These are phyloP conservation scores for Mucor saturninus DNA, from an alignment of 371 early-diverging fungal species.

Conservation along the genomic window DNA sequence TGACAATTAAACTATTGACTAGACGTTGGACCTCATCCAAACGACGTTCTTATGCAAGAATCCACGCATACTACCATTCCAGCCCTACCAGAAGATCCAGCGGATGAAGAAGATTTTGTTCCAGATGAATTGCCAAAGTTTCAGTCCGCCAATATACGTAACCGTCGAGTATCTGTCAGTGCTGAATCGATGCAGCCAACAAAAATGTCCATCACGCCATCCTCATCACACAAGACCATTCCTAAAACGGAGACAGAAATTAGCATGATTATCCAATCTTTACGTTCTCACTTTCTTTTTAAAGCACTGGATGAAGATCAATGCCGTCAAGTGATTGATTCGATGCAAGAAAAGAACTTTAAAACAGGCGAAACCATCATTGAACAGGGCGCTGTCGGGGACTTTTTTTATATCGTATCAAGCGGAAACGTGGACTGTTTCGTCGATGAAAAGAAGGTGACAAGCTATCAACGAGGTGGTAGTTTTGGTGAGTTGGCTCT, in stretches of 20 bases:
- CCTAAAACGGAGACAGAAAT: constrained; percentile 81
- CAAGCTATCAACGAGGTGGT: constrained; percentile 78
- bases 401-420: constrained; percentile 96
- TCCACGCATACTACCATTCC: constrained; percentile 17
- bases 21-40: constrained; percentile 1
- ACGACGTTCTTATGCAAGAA: constrained; percentile 11
- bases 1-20: not conserved
- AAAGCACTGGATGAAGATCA: constrained; percentile 73
- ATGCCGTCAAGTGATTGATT: constrained; percentile 17
- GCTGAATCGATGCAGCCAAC: constrained; percentile 94
- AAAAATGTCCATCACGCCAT: constrained; percentile 44
- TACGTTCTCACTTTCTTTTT: constrained; percentile 86
- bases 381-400: constrained; percentile 93
- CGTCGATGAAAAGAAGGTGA: constrained; percentile 75
- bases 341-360: constrained; percentile 87
- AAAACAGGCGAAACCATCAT: constrained; percentile 78
- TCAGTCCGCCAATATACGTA: constrained; percentile 29
- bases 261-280: constrained; percentile 55
- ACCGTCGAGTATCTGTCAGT: constrained; percentile 89
- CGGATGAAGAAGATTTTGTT: constrained; percentile 23
- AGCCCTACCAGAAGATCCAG: constrained; percentile 6
- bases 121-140: constrained; percentile 16
- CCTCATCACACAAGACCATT: constrained; percentile 69
- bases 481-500: constrained; percentile 97
- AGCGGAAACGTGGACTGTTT: constrained; percentile 89